phyloP scores from a whole-genome alignment of 441 rosid genomes.

The Croton laevigatus region DNA sequence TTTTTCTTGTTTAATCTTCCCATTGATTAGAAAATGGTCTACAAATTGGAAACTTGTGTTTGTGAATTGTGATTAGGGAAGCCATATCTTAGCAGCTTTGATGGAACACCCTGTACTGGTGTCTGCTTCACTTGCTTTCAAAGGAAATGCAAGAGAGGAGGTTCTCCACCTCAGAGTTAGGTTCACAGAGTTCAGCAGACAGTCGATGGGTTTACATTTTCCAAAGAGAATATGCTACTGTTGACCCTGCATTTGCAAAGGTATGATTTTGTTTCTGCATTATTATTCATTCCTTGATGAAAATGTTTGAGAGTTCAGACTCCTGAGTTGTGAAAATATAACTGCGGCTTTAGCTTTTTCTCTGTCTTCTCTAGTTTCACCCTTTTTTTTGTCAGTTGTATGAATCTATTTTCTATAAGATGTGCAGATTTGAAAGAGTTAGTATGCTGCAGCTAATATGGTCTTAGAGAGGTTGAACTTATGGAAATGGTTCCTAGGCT shows the following conservation, averaged over 20 bases:
- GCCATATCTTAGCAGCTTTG: constrained; percentile 39
- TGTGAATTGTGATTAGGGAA: constrained; percentile 40
- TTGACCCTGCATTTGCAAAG: constrained; percentile 61
- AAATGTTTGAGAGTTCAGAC: not conserved
- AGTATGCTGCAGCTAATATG: too few relatives aligned
- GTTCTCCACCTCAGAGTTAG: constrained; percentile 28
- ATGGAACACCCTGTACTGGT: constrained; percentile 53
- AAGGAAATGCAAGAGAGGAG: constrained; percentile 44
- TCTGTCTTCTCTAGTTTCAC: not conserved
- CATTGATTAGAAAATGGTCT: not conserved
- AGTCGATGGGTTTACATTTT: constrained; percentile 57
- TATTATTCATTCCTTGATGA: not conserved
- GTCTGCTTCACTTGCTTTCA: constrained; percentile 48
- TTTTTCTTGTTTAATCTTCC: not conserved
- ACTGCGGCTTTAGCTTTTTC: not conserved
- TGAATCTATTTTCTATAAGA: too few relatives aligned
- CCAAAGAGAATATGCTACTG: constrained; percentile 78
- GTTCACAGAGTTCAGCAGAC: constrained; percentile 24
- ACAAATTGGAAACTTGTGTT: not conserved
- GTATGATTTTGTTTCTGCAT: constrained; percentile 31
- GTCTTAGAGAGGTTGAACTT: too few relatives aligned
- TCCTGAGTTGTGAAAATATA: not conserved
- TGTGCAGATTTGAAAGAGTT: too few relatives aligned
- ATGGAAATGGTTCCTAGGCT: too few relatives aligned
- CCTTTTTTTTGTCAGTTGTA: too few relatives aligned